A percentile compares a stretch with the other conserved stretches of the same genome.
Conservation (phyloP, 345 rosid genomes). For the Populus tremula region DNA sequence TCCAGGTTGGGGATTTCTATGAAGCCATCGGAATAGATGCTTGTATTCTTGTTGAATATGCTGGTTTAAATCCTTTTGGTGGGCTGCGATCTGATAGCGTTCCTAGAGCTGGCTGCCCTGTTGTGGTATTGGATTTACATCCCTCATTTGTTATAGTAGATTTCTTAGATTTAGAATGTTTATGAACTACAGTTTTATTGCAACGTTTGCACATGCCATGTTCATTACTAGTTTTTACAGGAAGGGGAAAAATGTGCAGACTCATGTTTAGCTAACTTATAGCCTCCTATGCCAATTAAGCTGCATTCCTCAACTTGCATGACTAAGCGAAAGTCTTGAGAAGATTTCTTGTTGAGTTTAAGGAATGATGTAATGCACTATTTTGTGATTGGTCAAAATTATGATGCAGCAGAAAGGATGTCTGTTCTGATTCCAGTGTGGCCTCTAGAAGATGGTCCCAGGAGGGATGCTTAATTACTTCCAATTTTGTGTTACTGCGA, state of each 20-base stretch:
- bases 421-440: not conserved
- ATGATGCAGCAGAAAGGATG: not conserved
- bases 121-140: conserved; percentile 54
- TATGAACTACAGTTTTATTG: not conserved
- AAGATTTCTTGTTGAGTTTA: not conserved
- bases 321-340: not conserved
- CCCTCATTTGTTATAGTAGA: not conserved
- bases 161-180: conserved; percentile 1
- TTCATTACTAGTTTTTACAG: not conserved
- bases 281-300: not conserved
- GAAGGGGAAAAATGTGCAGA: not conserved
- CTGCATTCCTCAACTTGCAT: not conserved
- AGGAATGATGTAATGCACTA: not conserved
- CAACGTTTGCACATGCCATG: not conserved
- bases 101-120: conserved; percentile 97
- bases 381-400: not conserved
- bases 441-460: not conserved
- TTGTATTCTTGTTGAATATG: conserved; percentile 90
- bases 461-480: not conserved
- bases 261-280: not conserved
- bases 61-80: conserved; percentile 96
- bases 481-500: not conserved
- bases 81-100: conserved; percentile 80
- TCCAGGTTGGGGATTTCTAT: conserved; percentile 93
- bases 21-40: conserved; percentile 97